Percentiles rank a stretch among this genome's conserved stretches.
Evolutionary conservation across 2,329 filamentous ascomycete species (phyloP).

Genomic region (Tolypocladium paradoxum): DNA sequence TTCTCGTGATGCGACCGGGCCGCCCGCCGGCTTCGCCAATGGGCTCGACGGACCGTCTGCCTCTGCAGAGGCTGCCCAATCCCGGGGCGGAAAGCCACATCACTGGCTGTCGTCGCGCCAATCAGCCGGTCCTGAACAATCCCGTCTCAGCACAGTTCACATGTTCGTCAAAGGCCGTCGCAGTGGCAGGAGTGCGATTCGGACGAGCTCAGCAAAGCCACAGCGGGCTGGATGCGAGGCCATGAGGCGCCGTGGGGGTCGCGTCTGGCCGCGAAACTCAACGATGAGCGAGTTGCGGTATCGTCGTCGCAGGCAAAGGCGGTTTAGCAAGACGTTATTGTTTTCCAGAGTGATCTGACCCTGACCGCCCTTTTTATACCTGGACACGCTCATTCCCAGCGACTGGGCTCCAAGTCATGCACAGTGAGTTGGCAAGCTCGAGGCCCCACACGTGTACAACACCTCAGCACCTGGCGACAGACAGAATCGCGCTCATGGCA

Average conservation of each 20-base stretch:
- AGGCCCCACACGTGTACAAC: slow-evolving; percentile 1
- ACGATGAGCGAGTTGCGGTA: background rate
- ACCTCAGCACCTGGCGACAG: background rate
- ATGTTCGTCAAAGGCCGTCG: background rate
- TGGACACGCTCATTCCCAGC: slow-evolving; percentile 2
- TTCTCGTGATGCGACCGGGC: background rate
- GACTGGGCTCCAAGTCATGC: slow-evolving; percentile 6
- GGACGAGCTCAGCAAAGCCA: background rate
- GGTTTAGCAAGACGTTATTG: background rate
- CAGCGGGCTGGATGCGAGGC: background rate
- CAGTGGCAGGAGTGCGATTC: background rate
- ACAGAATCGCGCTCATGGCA: background rate
- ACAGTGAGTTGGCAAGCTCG: slow-evolving; percentile 8
- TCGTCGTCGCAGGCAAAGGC: background rate
- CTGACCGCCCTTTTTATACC: slow-evolving; percentile 5
- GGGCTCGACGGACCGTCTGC: background rate
- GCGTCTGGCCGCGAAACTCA: background rate
- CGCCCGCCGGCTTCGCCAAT: background rate
- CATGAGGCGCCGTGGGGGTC: background rate
- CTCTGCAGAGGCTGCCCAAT: background rate
- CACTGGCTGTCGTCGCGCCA: slow-evolving; percentile 6
- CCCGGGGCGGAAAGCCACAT: slow-evolving; percentile 4
- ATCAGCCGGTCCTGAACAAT: slow-evolving; percentile 3
- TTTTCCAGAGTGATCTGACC: background rate
- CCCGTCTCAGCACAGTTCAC: background rate